Evolutionary conservation across 495 filamentous ascomycete species (phyloP), one percentile per base, ranked within the genome.

Genomic region (Aspergillus hancockii): DNA sequence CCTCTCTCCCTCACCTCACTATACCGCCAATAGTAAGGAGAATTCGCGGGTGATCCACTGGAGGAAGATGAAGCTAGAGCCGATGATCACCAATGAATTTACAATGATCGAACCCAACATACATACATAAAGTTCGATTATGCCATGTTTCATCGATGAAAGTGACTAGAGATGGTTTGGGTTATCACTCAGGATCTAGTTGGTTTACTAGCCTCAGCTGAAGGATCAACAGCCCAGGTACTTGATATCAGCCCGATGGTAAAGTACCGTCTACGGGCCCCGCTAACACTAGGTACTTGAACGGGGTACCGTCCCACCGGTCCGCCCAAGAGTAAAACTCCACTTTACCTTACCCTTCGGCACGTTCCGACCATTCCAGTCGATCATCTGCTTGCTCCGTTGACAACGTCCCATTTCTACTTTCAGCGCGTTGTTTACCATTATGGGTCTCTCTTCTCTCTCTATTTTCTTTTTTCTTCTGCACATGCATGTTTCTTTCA

Each of bases 281-380:
- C n/a, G n/a, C n/a, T n/a, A n/a, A n/a, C n/a, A n/a, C n/a, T n/a
- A n/a, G n/a, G n/a, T n/a, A n/a, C n/a, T n/a, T n/a, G n/a, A n/a
- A n/a, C 46, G 47, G 23, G 8, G 14, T 23, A 22, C 52, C 38
- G 28, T 34, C 23, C 34, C 52, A 38, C 25, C 8, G 31, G 50
- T 36, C n/a, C 54, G 12, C 22, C 13, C 28, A 41, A 46, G 31
- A 55, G 49, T 36, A 19, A 8, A 21, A 62, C 52, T 34, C 50
- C 38, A 23, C 46, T 47, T n/a, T n/a, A 47, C 51, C 36, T 36
- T 58, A 53, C 60, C 49, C 38, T 46, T 67, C 69, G 69, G 69
- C 61, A 67, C 56, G 61, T 69, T 67, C 64, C 64, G 68, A 52
- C 58, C 50, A 55, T 55, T 58, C 55, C 55, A 59, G 49, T 54